Evolutionary conservation across 2,329 filamentous ascomycete species (phyloP).

Genomic region (Diaporthe sp.): DNA sequence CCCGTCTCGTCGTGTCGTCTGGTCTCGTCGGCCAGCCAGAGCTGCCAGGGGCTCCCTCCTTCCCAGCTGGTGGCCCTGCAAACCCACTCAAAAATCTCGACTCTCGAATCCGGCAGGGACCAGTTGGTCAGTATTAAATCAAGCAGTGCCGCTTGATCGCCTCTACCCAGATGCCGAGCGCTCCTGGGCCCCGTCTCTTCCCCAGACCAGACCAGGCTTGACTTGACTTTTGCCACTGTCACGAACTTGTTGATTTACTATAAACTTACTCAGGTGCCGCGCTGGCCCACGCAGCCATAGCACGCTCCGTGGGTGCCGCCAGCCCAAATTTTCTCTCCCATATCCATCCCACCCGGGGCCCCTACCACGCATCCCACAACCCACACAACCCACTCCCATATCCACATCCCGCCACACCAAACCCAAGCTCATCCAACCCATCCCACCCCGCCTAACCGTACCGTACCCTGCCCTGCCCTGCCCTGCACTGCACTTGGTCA

Average conservation of each 20-base stretch:
- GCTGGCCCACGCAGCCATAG: not conserved
- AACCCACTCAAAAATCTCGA: conserved; percentile 7
- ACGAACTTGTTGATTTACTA: not conserved
- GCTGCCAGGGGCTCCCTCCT: conserved; percentile 23
- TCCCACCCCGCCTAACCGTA: no score
- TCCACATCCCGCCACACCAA: conserved; percentile 16
- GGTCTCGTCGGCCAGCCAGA: not conserved
- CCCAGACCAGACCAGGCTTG: not conserved
- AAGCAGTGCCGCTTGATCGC: not conserved
- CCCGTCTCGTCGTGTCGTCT: not conserved
- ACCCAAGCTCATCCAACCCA: not conserved
- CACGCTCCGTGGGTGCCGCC: not conserved
- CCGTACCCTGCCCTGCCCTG: not conserved
- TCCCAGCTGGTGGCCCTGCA: not conserved
- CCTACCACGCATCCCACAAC: not conserved
- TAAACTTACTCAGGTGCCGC: conserved; percentile 11
- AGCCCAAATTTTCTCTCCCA: conserved; percentile 6
- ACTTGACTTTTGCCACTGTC: conserved; percentile 12
- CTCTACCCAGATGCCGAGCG: not conserved
- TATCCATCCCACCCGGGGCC: not conserved
- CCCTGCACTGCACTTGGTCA: not conserved
- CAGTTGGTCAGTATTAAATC: not conserved
- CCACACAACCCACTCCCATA: conserved; percentile 3
- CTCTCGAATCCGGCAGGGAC: not conserved
- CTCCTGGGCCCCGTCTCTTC: not conserved